These are phyloP conservation scores for Malassezia cuniculi DNA, from an alignment of 1,284 basidiomycete species.

Conservation along the genomic window DNA sequence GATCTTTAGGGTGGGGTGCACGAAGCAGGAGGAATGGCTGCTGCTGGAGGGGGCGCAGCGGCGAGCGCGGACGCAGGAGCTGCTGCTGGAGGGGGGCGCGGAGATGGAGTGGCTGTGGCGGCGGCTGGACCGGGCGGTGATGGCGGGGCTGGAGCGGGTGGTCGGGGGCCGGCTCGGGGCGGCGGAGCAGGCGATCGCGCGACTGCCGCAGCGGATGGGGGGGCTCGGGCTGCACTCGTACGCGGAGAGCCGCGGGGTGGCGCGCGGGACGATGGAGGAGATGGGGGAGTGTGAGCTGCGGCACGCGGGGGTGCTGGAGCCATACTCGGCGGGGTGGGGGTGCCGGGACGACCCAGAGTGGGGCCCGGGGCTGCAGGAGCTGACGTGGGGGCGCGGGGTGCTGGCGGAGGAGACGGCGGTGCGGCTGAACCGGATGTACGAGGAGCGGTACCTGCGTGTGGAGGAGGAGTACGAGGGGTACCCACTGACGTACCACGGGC, in stretches of 20 bases:
- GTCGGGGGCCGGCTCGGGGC: too few species aligned
- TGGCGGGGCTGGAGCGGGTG: too few species aligned
- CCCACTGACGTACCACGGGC: background rate
- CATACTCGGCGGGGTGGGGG: constrained; percentile 56
- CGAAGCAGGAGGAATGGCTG: too few species aligned
- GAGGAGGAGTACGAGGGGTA: constrained; percentile 1
- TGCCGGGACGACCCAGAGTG: constrained; percentile 62
- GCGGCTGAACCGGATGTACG: too few species aligned
- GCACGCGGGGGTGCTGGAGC: constrained; percentile 59
- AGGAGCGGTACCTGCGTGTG: too few species aligned
- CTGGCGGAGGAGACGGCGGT: background rate
- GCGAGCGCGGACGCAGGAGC: too few species aligned
- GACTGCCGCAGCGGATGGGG: constrained; percentile 19
- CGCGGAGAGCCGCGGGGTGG: constrained; percentile 24
- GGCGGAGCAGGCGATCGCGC: constrained; percentile 24
- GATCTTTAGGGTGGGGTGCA: too few species aligned
- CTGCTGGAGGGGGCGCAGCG: too few species aligned
- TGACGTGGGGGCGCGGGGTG: constrained; percentile 1
- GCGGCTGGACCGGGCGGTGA: too few species aligned
- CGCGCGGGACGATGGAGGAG: constrained; percentile 23
- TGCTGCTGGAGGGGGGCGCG: too few species aligned
- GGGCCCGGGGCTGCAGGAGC: constrained; percentile 64
- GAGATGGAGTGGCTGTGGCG: too few species aligned
- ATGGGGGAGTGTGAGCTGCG: constrained; percentile 44
- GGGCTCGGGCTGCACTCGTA: constrained; percentile 30